These are phyloP conservation scores for Leccinum subgranulosum DNA, from an alignment of 768 basidiomycete species.

Conservation along the genomic window DNA sequence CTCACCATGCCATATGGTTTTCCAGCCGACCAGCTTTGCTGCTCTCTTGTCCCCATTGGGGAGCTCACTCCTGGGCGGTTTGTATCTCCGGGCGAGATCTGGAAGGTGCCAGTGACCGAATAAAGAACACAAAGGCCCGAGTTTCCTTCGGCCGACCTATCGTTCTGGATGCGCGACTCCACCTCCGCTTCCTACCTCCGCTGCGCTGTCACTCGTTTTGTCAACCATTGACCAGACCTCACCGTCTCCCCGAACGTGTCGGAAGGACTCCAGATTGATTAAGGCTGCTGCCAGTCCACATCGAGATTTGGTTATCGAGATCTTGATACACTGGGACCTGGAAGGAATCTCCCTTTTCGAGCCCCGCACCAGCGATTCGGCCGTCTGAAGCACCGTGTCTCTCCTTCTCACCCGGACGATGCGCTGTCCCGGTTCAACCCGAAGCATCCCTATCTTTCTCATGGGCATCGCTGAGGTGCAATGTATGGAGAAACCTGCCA, in stretches of 20 bases:
- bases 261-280: background rate
- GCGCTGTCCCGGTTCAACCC: background rate
- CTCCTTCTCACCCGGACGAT: background rate
- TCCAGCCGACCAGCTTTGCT: background rate
- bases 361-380: background rate
- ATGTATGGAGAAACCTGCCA: background rate
- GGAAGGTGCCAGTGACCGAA: background rate
- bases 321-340: background rate
- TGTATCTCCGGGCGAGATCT: background rate
- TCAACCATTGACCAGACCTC: background rate
- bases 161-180: background rate
- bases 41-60: background rate
- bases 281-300: background rate
- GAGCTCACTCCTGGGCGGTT: background rate
- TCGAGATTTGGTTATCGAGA: background rate
- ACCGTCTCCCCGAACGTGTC: background rate
- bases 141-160: background rate
- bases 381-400: background rate
- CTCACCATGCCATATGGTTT: background rate
- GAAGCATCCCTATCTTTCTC: background rate
- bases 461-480: background rate
- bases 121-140: background rate
- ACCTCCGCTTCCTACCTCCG: background rate
- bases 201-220: background rate
- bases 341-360: background rate